These are phyloP conservation scores for Fusarium mundagurra DNA, from an alignment of 2,329 filamentous ascomycete species.

Conservation along the genomic window DNA sequence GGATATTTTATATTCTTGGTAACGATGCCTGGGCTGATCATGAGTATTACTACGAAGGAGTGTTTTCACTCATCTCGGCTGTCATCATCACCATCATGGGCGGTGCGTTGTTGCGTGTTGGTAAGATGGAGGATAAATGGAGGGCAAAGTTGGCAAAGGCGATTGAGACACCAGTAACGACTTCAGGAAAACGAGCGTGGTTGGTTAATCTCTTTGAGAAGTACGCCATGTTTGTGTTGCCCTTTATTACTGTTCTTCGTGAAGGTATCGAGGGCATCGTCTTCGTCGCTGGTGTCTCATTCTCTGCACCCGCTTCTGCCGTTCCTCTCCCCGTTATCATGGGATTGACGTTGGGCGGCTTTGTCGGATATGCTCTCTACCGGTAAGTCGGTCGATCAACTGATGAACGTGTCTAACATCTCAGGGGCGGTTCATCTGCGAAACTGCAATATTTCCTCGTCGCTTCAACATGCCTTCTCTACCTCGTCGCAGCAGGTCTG, in stretches of 20 bases:
- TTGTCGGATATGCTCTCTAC: conserved; percentile 81
- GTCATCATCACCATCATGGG: conserved; percentile 87
- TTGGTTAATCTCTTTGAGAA: conserved; percentile 76
- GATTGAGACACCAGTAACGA: conserved; percentile 62
- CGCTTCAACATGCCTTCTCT: conserved; percentile 82
- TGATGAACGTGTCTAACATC: not conserved
- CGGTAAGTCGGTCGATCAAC: conserved; percentile 58
- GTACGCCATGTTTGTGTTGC: conserved; percentile 87
- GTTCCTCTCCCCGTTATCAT: conserved; percentile 81
- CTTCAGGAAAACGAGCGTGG: conserved; percentile 55
- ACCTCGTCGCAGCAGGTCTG: conserved; percentile 84
- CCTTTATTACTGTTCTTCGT: conserved; percentile 85
- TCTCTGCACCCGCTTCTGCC: conserved; percentile 77
- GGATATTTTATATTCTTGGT: conserved; percentile 75
- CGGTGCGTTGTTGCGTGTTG: conserved; percentile 80
- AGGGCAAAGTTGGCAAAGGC: conserved; percentile 79
- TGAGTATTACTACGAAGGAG: conserved; percentile 85
- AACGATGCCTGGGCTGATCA: conserved; percentile 73
- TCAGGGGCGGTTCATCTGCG: conserved; percentile 55
- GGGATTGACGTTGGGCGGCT: conserved; percentile 72
- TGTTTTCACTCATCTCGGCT: conserved; percentile 79
- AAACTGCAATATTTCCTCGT: conserved; percentile 79
- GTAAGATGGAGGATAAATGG: conserved; percentile 89
- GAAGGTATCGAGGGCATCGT: conserved; percentile 89
- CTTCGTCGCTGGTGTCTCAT: conserved; percentile 87